These are phyloP conservation scores for Ascochyta koolunga DNA, from an alignment of 2,329 filamentous ascomycete genomes.

Conservation along the genomic window DNA sequence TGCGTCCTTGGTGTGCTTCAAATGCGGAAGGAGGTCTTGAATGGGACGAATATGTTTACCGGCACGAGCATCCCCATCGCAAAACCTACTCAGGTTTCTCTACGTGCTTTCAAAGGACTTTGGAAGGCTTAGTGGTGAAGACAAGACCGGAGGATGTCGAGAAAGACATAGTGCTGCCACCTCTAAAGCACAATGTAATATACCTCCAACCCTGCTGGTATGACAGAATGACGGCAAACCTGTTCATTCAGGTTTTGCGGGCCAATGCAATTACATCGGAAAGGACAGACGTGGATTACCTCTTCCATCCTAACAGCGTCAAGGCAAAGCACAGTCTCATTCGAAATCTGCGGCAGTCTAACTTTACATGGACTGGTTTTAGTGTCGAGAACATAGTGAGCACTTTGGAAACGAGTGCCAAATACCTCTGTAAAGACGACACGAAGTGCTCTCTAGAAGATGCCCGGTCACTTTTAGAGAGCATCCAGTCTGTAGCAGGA, in stretches of 20 bases:
- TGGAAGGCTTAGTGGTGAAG: constrained; percentile 83
- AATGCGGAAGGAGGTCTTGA: constrained; percentile 65
- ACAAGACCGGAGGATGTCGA: constrained; percentile 76
- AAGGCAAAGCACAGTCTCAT: constrained; percentile 72
- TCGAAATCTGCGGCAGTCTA: constrained; percentile 79
- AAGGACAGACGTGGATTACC: constrained; percentile 80
- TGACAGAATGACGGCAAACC: constrained; percentile 80
- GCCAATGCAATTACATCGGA: constrained; percentile 91
- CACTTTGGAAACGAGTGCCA: constrained; percentile 68
- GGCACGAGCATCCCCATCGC: constrained; percentile 55
- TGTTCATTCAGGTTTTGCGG: constrained; percentile 83
- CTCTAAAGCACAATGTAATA: constrained; percentile 73
- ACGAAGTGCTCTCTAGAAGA: constrained; percentile 68
- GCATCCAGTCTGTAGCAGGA: constrained; percentile 67
- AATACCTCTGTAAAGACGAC: constrained; percentile 69
- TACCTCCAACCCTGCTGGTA: constrained; percentile 82
- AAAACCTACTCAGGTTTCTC: constrained; percentile 62
- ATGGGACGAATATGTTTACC: constrained; percentile 74
- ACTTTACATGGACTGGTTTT: constrained; percentile 86
- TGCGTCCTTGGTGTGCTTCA: constrained; percentile 78
- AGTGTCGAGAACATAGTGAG: constrained; percentile 65
- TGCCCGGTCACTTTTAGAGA: constrained; percentile 63
- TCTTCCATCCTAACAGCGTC: constrained; percentile 79
- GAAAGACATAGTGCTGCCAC: constrained; percentile 68
- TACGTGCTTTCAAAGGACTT: constrained; percentile 67